phyloP scores from a whole-genome alignment of 768 basidiomycete species.

The Mycena belliarum region DNA sequence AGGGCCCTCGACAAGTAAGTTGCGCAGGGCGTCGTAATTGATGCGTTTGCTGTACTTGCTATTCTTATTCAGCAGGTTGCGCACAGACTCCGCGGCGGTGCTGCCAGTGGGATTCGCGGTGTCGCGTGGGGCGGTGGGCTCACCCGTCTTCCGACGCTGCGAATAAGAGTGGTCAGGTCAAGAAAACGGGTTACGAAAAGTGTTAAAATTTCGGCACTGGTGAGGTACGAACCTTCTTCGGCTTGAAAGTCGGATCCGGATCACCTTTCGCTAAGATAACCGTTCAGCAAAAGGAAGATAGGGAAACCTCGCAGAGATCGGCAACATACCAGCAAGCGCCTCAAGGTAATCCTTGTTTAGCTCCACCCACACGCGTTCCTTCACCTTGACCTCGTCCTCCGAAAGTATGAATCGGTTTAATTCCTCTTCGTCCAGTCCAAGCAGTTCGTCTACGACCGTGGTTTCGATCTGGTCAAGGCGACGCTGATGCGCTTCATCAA shows the following conservation, averaged over 20 bases:
- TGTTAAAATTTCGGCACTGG: constrained; percentile 29
- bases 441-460: constrained; percentile 58
- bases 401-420: constrained; percentile 77
- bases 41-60: constrained; percentile 89
- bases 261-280: constrained; percentile 65
- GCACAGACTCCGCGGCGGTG: constrained; percentile 77
- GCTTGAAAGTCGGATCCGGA: constrained; percentile 46
- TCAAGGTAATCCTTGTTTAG: constrained; percentile 90
- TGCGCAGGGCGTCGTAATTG: constrained; percentile 88
- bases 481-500: constrained; percentile 67
- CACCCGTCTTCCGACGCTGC: constrained; percentile 67
- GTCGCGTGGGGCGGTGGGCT: constrained; percentile 65
- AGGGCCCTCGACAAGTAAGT: constrained; percentile 62
- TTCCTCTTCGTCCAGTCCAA: constrained; percentile 89
- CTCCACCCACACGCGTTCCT: constrained; percentile 93
- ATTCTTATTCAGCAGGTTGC: constrained; percentile 80
- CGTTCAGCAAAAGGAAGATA: constrained; percentile 45
- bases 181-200: constrained; percentile 17
- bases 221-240: constrained; percentile 76
- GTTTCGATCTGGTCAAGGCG: constrained; percentile 58
- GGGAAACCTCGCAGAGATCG: constrained; percentile 2
- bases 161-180: constrained; percentile 7
- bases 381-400: constrained; percentile 81
- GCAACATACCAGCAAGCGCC: constrained; percentile 72
- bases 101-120: constrained; percentile 67